These are phyloP conservation scores for Euphorbia peplus DNA, from an alignment of 345 rosid species.

Conservation along the genomic window DNA sequence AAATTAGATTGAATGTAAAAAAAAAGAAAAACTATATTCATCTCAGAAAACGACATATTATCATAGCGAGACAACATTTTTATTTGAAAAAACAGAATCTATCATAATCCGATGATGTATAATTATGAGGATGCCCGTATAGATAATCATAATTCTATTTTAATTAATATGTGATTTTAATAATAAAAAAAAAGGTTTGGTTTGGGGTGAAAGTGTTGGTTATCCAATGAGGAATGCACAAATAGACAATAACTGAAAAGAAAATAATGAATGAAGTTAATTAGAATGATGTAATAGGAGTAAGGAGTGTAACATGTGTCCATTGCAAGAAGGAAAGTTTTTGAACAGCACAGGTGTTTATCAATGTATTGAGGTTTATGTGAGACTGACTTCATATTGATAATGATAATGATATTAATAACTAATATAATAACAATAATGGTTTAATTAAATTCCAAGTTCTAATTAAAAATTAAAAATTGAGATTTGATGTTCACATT, in stretches of 20 bases:
- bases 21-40: too few species aligned
- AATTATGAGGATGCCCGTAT: too few species aligned
- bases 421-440: too few species aligned
- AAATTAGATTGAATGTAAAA: too few species aligned
- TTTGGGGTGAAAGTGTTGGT: background rate
- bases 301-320: conserved; percentile 24
- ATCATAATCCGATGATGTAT: too few species aligned
- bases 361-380: background rate
- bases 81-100: background rate
- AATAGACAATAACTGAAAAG: background rate
- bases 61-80: background rate
- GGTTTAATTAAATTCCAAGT: too few species aligned
- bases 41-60: too few species aligned
- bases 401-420: too few species aligned
- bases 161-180: background rate
- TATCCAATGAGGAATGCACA: conserved; percentile 13
- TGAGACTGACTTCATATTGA: too few species aligned
- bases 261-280: conserved; percentile 4
- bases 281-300: conserved; percentile 29
- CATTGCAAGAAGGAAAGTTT: background rate
- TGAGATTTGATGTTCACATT: too few species aligned
- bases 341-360: conserved; percentile 13
- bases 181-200: background rate
- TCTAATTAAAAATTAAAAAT: too few species aligned
- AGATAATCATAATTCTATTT: too few species aligned